Evolutionary conservation across 1,139 yeast species (phyloP), one percentile per base, ranked within the genome.

Genomic region (Pneumocystis carinii): DNA sequence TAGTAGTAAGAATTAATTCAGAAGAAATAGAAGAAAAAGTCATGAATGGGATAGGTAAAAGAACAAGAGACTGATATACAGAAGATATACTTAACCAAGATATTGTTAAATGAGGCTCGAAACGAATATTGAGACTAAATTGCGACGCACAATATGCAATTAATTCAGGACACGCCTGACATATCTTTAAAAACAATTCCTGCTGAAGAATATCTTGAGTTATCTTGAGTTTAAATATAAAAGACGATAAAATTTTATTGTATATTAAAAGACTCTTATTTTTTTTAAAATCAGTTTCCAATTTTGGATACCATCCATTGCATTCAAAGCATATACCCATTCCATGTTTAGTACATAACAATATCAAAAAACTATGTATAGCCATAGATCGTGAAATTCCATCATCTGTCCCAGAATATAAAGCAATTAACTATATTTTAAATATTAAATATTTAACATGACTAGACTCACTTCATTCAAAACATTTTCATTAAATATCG

Each of bases 21-120:
- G 62, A 27, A 6, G 63, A 61, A 15, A 67, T 60, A 35, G 62
- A 53, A 19, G 57, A 59, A 19, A 66, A 12, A 48, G 32, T 24
- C 55, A 48, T 48, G 27, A n/a, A 69, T 1, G 87, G 87, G 14
- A 83, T 70, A 1, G 84, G 81, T 1, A 86, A 70, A 59, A 78
- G 78, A 17, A 87, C 77, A 12, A 87, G 77, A 65, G 82, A 80
- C 0, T 84, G 79, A 62, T 86, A 75, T 8, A 89, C 74, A 36
- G 85, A 75, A 0, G 89, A 81, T 72, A 82, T 85, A 10, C 92
- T 86, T 42, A 90, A 77, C 90, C 95, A 90, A 76, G 87, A 88
- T 5, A 90, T 83, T 0, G 94, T 78, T 65, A 85, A 75, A 60
- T 83, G 80, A 1, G 95, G 94, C 64, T 85, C 90, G 27, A 76